These are phyloP conservation scores for Chaetothyriales sp. DNA, from an alignment of 2,329 filamentous ascomycete species.

Conservation along the genomic window DNA sequence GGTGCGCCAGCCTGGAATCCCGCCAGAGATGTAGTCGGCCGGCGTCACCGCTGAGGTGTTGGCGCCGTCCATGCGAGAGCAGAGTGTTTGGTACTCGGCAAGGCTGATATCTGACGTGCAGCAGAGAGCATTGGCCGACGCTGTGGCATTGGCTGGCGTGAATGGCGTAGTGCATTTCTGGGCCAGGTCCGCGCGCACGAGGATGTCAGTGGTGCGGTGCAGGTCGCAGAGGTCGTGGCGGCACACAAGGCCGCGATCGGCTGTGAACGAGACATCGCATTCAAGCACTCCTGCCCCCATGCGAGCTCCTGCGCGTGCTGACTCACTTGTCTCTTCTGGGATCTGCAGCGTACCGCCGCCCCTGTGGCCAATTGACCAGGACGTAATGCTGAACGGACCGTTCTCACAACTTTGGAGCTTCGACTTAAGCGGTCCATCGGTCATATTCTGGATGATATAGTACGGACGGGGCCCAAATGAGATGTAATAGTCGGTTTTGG, in stretches of 20 bases:
- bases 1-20: slow-evolving; percentile 35
- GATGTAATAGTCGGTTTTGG: slow-evolving; percentile 25
- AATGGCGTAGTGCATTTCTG: slow-evolving; percentile 52
- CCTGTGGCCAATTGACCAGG: slow-evolving; percentile 45
- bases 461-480: slow-evolving; percentile 51
- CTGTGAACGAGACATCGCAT: slow-evolving; percentile 55
- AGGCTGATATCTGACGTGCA: slow-evolving; percentile 60
- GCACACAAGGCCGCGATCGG: slow-evolving; percentile 52
- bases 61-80: slow-evolving; percentile 56
- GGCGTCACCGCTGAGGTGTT: slow-evolving; percentile 44
- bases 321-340: slow-evolving; percentile 50
- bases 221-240: slow-evolving; percentile 55
- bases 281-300: slow-evolving; percentile 56
- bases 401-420: slow-evolving; percentile 47
- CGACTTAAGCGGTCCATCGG: slow-evolving; percentile 44
- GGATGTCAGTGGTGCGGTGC: slow-evolving; percentile 56
- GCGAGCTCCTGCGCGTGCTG: slow-evolving; percentile 47
- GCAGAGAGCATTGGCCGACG: slow-evolving; percentile 48
- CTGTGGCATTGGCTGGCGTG: slow-evolving; percentile 39
- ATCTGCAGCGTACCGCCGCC: slow-evolving; percentile 45
- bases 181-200: slow-evolving; percentile 46
- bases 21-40: slow-evolving; percentile 44
- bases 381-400: slow-evolving; percentile 37
- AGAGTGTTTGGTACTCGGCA: slow-evolving; percentile 53
- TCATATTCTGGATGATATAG: slow-evolving; percentile 52